These are phyloP conservation scores for Turritis glabra DNA, from an alignment of 345 rosid species.

Conservation along the genomic window DNA sequence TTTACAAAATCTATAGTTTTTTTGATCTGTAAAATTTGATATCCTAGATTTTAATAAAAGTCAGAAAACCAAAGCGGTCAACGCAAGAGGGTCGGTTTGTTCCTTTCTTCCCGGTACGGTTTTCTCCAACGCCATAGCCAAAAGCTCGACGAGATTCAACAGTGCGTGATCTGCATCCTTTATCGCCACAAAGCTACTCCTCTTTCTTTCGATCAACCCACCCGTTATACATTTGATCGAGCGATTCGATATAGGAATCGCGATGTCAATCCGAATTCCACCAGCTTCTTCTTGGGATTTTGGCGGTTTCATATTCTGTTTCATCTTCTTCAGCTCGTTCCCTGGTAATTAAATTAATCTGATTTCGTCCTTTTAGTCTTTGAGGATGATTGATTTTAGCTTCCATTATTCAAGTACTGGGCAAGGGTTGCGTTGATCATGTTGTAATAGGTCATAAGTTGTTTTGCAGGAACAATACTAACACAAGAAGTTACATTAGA, in stretches of 20 bases:
- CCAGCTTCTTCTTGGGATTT: slow-evolving; percentile 17
- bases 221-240: background rate
- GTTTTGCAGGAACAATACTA: slow-evolving; percentile 43
- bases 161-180: background rate
- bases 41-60: background rate
- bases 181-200: background rate
- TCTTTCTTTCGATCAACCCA: background rate
- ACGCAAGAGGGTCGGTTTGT: slow-evolving; percentile 23
- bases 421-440: background rate
- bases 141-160: slow-evolving; percentile 29
- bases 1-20: background rate
- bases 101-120: background rate
- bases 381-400: background rate
- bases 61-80: slow-evolving; percentile 25
- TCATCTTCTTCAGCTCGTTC: slow-evolving; percentile 30
- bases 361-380: background rate
- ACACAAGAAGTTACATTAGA: slow-evolving; percentile 56
- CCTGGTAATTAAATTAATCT: slow-evolving; percentile 27
- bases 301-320: slow-evolving; percentile 23
- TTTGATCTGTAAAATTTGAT: background rate
- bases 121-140: slow-evolving; percentile 26
- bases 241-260: slow-evolving; percentile 14
- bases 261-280: slow-evolving; percentile 29
- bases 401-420: background rate
- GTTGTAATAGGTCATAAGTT: background rate